Evolutionary conservation across 2,329 filamentous ascomycete species (phyloP), one percentile per base, ranked within the genome.

Genomic region (Colletotrichum spaethianum): DNA sequence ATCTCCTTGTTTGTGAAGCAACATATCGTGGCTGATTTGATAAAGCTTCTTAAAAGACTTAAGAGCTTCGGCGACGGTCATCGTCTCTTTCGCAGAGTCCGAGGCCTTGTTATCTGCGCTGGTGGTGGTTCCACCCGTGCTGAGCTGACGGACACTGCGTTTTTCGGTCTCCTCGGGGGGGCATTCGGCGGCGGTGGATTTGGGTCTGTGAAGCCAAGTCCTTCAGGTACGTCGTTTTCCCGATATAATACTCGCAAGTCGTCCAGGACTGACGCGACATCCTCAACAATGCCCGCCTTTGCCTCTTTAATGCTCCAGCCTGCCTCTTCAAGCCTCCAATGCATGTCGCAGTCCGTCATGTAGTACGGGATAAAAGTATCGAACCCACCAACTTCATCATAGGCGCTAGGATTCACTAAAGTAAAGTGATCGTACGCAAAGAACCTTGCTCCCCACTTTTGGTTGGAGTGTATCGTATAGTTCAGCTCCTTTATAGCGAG

Each of bases 351-450:
- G 75, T 91, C 88, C 42, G 85, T 88, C 74, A 86, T 83, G 76
- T 90, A 90, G 76, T 86, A 91, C 0, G 88, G 87, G 52, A 91
- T 90, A 67, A 87, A 79, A 0, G 86, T 86, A 75, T 91, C 89
- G 86, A 88, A 91, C 1, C 83, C 87, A n/a, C 88, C 83, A 5
- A 90, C 82, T 33, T 84, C 82, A 67, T 85, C 83, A 75, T 86
- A 86, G 0, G 87, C 85, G 6, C 77, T 80, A 12, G 86, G 86
- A 75, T 91, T 90, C 46, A 91, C 87, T 3, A 90, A 80, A 0
- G 88, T 84, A 2, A 91, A 82, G 73, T 87, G 86, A 75, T 91
- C 89, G 79, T 90, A 91, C 9, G 86, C 83, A 76, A 90, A 91
- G 78, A 89, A 88, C 28, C 84, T 83, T 55, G 85, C 78, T 0